A percentile compares a stretch with the other conserved stretches of the same genome.
phyloP scores from a whole-genome alignment of 805 yeast genomes.

The Pichia sporocuriosa region DNA sequence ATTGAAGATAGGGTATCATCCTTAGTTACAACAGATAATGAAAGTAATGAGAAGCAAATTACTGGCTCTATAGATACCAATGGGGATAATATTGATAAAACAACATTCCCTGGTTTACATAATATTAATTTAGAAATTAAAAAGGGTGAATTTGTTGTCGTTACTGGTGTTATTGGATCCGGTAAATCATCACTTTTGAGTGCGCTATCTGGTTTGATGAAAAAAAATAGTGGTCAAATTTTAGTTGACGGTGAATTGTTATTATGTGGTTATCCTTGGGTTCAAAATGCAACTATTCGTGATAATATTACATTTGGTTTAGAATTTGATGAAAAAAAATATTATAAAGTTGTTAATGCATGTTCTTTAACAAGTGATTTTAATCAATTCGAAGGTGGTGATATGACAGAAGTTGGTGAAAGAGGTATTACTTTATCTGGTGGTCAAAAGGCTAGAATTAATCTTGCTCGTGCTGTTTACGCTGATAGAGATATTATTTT shows the following conservation, averaged over 20 bases:
- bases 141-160: constrained; percentile 64
- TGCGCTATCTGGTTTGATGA: constrained; percentile 71
- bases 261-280: constrained; percentile 68
- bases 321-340: constrained; percentile 43
- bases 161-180: constrained; percentile 62
- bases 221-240: constrained; percentile 44
- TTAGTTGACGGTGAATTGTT: constrained; percentile 46
- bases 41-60: neutral
- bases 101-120: constrained; percentile 38
- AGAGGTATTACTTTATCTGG: constrained; percentile 84
- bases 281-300: constrained; percentile 70
- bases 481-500: constrained; percentile 51
- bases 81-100: neutral
- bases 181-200: constrained; percentile 70
- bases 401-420: constrained; percentile 75
- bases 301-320: constrained; percentile 69
- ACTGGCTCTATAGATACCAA: neutral
- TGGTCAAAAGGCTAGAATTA: constrained; percentile 77
- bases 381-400: constrained; percentile 65
- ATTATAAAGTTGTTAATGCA: constrained; percentile 48
- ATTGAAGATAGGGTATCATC: neutral
- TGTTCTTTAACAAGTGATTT: constrained; percentile 67
- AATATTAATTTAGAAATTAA: constrained; percentile 47
- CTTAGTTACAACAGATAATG: neutral
- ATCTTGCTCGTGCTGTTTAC: constrained; percentile 65